phyloP scores from a whole-genome alignment of 768 basidiomycete species.

The Amanita subjunquillea region DNA sequence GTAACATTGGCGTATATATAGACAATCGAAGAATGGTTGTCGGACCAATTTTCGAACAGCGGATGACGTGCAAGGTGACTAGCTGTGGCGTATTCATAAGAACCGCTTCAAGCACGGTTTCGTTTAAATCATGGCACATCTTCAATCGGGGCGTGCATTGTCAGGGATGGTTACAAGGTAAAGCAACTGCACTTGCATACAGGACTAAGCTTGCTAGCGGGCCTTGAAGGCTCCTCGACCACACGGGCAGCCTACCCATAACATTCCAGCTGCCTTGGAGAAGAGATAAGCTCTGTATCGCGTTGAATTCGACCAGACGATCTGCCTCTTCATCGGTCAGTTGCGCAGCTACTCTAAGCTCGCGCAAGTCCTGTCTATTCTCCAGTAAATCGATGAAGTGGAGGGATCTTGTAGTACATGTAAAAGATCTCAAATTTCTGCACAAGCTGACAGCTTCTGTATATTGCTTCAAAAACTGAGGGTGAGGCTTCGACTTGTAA shows the following conservation, averaged over 20 bases:
- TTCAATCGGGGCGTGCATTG: slow-evolving; percentile 15
- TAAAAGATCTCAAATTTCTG: slow-evolving; percentile 45
- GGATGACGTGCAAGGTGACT: slow-evolving; percentile 47
- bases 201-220: slow-evolving; percentile 48
- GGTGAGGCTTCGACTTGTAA: slow-evolving; percentile 25
- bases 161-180: background rate
- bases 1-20: slow-evolving; percentile 40
- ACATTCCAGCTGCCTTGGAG: slow-evolving; percentile 57
- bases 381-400: slow-evolving; percentile 36
- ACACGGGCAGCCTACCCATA: slow-evolving; percentile 46
- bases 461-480: slow-evolving; percentile 45
- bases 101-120: slow-evolving; percentile 33
- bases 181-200: slow-evolving; percentile 32
- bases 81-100: slow-evolving; percentile 43
- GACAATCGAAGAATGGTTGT: slow-evolving; percentile 33
- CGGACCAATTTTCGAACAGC: slow-evolving; percentile 51
- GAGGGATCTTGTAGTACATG: slow-evolving; percentile 32
- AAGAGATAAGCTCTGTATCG: slow-evolving; percentile 37
- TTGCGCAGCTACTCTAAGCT: slow-evolving; percentile 39
- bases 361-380: slow-evolving; percentile 31
- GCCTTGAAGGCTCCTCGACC: slow-evolving; percentile 32
- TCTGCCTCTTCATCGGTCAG: slow-evolving; percentile 41
- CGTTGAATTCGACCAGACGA: slow-evolving; percentile 27
- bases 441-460: slow-evolving; percentile 35
- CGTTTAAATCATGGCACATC: slow-evolving; percentile 49